Conservation (phyloP, 2,329 filamentous ascomycete genomes). For the Ascochyta lentis region DNA sequence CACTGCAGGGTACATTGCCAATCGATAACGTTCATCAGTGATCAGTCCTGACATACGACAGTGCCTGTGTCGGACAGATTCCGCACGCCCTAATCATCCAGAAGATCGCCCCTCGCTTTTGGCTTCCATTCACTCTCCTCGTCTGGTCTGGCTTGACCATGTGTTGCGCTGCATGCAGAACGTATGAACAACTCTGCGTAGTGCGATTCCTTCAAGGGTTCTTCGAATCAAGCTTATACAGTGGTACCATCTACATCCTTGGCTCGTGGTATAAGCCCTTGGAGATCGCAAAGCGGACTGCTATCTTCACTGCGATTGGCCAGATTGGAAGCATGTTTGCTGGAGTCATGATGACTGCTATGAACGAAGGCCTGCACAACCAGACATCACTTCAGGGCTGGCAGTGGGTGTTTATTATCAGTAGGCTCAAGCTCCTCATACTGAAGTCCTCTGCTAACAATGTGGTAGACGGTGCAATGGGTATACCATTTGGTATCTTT, state of each 20-base stretch:
- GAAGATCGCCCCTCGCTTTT: slow-evolving; percentile 36
- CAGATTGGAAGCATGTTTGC: slow-evolving; percentile 43
- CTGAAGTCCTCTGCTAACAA: slow-evolving; percentile 3
- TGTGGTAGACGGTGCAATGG: slow-evolving; percentile 36
- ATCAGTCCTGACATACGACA: slow-evolving; percentile 1
- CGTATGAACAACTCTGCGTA: slow-evolving; percentile 35
- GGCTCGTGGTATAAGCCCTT: slow-evolving; percentile 39
- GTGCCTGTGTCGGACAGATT: slow-evolving; percentile 38
- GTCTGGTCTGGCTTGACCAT: slow-evolving; percentile 41
- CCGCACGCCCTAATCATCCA: slow-evolving; percentile 40
- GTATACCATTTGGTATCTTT: slow-evolving; percentile 39
- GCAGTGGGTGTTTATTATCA: slow-evolving; percentile 42
- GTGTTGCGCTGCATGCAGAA: slow-evolving; percentile 37
- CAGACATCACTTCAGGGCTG: slow-evolving; percentile 32
- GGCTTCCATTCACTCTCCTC: slow-evolving; percentile 38
- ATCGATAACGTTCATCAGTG: no score
- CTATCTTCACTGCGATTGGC: slow-evolving; percentile 40
- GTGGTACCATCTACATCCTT: slow-evolving; percentile 40
- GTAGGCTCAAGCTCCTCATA: slow-evolving; percentile 5
- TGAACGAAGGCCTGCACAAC: slow-evolving; percentile 34
- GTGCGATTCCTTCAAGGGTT: slow-evolving; percentile 38
- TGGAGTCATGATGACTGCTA: slow-evolving; percentile 44
- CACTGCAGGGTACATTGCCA: slow-evolving; percentile 29
- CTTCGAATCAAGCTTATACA: slow-evolving; percentile 39
- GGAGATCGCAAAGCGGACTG: slow-evolving; percentile 40